Evolutionary conservation across 345 rosid species (phyloP), one percentile per base, ranked within the genome.

Genomic region (sweet orange (Citrus sinensis)): DNA sequence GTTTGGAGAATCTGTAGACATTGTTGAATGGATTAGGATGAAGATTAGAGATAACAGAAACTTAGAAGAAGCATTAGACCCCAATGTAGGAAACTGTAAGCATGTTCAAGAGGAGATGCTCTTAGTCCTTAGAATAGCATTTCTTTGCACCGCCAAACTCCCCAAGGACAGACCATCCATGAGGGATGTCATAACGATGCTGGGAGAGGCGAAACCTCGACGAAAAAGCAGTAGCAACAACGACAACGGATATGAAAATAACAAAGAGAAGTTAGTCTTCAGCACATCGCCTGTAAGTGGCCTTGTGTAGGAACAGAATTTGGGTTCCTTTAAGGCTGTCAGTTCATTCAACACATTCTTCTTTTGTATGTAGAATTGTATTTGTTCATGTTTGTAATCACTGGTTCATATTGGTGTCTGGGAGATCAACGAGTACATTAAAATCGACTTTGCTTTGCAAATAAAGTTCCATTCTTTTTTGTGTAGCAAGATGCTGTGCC

Each of bases 81-180:
- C 79, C 22, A 85, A 79, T 30, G 85, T 91, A 66, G 99, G 98
- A 76, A 92, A 85, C 76, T 87, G 98, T 87, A 91, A 84, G 81
- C 89, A 90, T 75, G 98, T 95, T 46, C 97, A 90, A 85, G 98
- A 93, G 82, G 98, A 93, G 91, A 95, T 95, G 98, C 91, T 93
- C 14, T 73, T 95, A 42, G 98, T 95, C 40, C 89, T 92, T 67
- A 90, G 92, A 37, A 91, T 92, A 49, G 98, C 98, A 58, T 90
- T 95, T 84, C 85, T 92, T 17, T 95, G 97, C 82, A 92, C 97
- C 0, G 90, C 98, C 1, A 93, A 91, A 86, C 96, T 88, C 66
- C 97, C 99, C 32, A 92, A 83, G 83, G 98, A 93, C 70, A 90
- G 98, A 78, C 99, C 99, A 4, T 91, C 98, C 0, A 95, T 92